Percentiles rank a stretch among this genome's conserved stretches.
Conservation (phyloP, 192 early-diverging fungal species). For the Chytriomyces hyalinus region DNA sequence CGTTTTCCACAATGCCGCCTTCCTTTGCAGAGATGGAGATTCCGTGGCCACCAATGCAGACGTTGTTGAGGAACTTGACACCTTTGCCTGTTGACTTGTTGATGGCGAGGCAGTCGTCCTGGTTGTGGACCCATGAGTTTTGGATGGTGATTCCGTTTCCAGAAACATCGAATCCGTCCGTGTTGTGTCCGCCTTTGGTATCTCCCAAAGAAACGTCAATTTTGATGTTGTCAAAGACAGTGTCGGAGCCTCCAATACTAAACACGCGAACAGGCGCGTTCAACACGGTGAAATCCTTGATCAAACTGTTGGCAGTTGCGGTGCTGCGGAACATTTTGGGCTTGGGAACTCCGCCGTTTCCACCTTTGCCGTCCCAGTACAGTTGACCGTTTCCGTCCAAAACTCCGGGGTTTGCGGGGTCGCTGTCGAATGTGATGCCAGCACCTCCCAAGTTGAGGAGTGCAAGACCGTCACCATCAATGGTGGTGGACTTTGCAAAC, state of each 20-base stretch:
- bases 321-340: constrained; percentile 27
- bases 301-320: constrained; percentile 31
- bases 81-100: constrained; percentile 51
- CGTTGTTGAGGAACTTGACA: constrained; percentile 43
- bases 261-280: constrained; percentile 52
- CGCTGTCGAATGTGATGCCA: neutral
- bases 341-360: constrained; percentile 48
- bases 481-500: neutral
- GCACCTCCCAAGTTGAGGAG: neutral
- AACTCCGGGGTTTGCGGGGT: neutral
- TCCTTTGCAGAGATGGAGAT: constrained; percentile 41
- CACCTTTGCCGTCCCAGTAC: constrained; percentile 55
- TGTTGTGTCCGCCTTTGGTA: constrained; percentile 29
- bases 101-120: constrained; percentile 59
- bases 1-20: constrained; percentile 44
- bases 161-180: constrained; percentile 27
- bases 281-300: constrained; percentile 40
- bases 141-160: constrained; percentile 43
- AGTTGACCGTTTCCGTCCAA: constrained; percentile 47
- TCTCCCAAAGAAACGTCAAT: constrained; percentile 48
- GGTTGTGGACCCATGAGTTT: constrained; percentile 46
- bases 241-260: constrained; percentile 40
- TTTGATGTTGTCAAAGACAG: constrained; percentile 40
- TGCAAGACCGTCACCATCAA: neutral
- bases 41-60: constrained; percentile 49